Percentiles rank a stretch among this genome's conserved stretches.
These are phyloP conservation scores for Umbelopsis ramanniana DNA, from an alignment of 192 early-diverging fungal genomes.

Conservation along the genomic window DNA sequence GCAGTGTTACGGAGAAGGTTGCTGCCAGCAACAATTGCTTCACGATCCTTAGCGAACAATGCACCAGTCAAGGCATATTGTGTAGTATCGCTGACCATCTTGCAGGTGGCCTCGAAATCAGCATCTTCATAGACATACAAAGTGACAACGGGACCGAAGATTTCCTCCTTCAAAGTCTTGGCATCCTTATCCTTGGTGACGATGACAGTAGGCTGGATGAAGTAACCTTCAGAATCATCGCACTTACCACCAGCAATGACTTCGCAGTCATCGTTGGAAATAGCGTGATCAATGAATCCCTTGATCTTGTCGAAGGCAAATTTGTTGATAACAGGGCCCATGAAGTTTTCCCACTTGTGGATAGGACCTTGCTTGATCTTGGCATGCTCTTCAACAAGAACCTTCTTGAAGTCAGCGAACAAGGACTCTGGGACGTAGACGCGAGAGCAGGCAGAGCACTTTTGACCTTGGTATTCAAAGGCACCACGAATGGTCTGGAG, in stretches of 20 bases:
- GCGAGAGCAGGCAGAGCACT: slow-evolving; percentile 96
- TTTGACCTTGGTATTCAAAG: slow-evolving; percentile 99
- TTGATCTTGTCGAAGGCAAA: slow-evolving; percentile 94
- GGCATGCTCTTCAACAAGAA: slow-evolving; percentile 67
- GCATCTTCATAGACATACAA: slow-evolving; percentile 87
- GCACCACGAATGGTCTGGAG: slow-evolving; percentile 88
- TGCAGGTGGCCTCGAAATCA: slow-evolving; percentile 75
- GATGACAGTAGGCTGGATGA: slow-evolving; percentile 89
- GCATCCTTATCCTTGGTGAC: slow-evolving; percentile 81
- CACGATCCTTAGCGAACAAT: slow-evolving; percentile 89
- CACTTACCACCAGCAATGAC: slow-evolving; percentile 92
- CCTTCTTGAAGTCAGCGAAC: slow-evolving; percentile 74
- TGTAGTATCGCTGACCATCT: slow-evolving; percentile 78
- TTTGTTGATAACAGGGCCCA: slow-evolving; percentile 91
- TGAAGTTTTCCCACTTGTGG: slow-evolving; percentile 86
- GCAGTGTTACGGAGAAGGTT: slow-evolving; percentile 85
- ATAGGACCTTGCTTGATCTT: slow-evolving; percentile 86
- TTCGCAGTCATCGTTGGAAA: slow-evolving; percentile 64
- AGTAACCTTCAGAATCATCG: slow-evolving; percentile 88
- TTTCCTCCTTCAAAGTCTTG: slow-evolving; percentile 92
- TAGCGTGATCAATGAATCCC: slow-evolving; percentile 83
- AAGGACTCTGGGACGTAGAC: slow-evolving; percentile 86
- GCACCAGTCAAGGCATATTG: slow-evolving; percentile 90
- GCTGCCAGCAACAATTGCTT: slow-evolving; percentile 71
- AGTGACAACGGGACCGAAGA: slow-evolving; percentile 97